Base-by-base conservation (phyloP, 768 basidiomycete species). In the Mycena rosella region DNA sequence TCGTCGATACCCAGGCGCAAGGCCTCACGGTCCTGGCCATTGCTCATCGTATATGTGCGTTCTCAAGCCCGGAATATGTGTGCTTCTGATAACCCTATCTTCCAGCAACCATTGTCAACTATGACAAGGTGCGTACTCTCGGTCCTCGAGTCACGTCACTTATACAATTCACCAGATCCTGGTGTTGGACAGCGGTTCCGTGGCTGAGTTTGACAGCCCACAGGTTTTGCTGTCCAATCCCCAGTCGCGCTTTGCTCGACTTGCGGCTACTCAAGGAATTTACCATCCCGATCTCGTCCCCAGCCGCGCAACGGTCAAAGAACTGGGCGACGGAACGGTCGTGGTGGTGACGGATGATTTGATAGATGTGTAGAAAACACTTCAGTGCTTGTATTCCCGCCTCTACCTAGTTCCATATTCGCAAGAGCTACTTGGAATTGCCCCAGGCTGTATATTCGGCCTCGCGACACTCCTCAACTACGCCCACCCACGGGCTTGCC, bases 221-320 rank as follows among this genome's bases (percentile, higher is more conserved):
- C 5, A 7, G 3, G 32, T 20, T 13, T 51, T 65, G 15, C 63
- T 65, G 18, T 6, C 54, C 26, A 52, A 65, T 32, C 63, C 63
- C 3, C 55, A 65, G 13, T 65, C 63, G 34, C 54, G 56, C 3
- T 65, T 65, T 51, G 63, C 55, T 42, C 45, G 63, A 2, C 63
- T 65, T 49, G 63, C 63, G 18, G 63, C 63, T 38, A 64, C 63
- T 7, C 63, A 64, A 27, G 55, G 63, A 8, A 64, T 56, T 30
- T 64, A 64, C 42, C 63, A 64, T 27, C 63, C 63, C 29, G 63
- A 64, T n/a, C 32, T 57, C 45, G 45, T 57, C 10, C 63, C 63
- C 34, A 40, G 34, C 1, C 34, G 36, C 47, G 54, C 55, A 13
- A 55, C 54, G 11, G 63, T 57, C 2, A 57, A 51, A 34, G 63